Evolutionary conservation across 2,329 filamentous ascomycete genomes (phyloP).

Genomic region (Rhynchosporium agropyri): DNA sequence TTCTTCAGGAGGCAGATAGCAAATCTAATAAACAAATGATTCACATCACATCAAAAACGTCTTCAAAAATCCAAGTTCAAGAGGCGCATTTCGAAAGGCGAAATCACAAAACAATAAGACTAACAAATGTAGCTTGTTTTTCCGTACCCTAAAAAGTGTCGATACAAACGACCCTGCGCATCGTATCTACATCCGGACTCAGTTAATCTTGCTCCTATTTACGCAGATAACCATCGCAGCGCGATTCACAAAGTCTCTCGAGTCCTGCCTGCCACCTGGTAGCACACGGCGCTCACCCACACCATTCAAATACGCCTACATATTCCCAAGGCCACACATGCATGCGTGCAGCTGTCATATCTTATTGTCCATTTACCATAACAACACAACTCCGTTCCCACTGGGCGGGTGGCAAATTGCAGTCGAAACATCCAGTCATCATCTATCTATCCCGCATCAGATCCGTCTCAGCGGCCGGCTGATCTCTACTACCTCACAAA

Average conservation of each 20-base stretch:
- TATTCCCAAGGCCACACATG: background rate
- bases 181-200: no score
- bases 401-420: background rate
- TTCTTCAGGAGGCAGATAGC: background rate
- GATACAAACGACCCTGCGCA: background rate
- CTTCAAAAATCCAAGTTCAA: background rate
- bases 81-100: no score
- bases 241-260: background rate
- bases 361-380: background rate
- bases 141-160: background rate
- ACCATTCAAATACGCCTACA: background rate
- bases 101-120: background rate
- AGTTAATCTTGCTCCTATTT: background rate
- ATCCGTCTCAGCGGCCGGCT: background rate
- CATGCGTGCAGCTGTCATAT: background rate
- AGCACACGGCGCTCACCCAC: conserved; percentile 1
- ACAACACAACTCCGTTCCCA: background rate
- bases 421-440: background rate
- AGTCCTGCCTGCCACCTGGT: background rate
- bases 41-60: conserved; percentile 3
- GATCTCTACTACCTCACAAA: background rate
- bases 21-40: conserved; percentile 1
- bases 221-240: background rate
- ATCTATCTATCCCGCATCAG: background rate
- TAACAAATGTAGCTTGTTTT: background rate